Base-by-base conservation (phyloP, 495 filamentous ascomycete species). In the Daldinia bambusicola region DNA sequence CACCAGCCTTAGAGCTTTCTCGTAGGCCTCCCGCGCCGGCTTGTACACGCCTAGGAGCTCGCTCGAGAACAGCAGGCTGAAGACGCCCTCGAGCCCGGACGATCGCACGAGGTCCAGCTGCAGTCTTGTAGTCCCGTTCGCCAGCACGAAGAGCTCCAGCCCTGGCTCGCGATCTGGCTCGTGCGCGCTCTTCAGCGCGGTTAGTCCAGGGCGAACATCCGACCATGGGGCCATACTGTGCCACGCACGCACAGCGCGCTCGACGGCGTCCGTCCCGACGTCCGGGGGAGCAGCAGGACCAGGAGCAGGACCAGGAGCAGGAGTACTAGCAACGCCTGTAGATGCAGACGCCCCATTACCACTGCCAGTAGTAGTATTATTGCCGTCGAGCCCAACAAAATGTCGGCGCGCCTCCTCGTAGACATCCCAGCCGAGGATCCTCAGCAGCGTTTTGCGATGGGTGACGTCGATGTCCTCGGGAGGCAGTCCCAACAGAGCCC, bases 91-190 rank as follows among this genome's bases (percentile, higher is more conserved):
- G 32, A 87, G 60, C 5, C 80, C 82, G 0, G 85, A 84, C 0
- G 85, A 85, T 14, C 79, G 76, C 13, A 69, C 75, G 6, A 88
- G 73, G 70, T 87, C 83, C 14, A 88, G 81, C 73, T 88, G 86
- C 30, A 87, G 76, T 51, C 86, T 80, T 32, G 84, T 85, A 1
- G 83, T 85, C 0, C 85, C 86, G 63, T 88, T 88, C n/a, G 86
- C 84, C 51, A 84, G 80, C 22, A 88, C 84, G 30, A 85, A 80
- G 6, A 77, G 66, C 52, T 82, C 81, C 38, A 67, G 50, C 30
- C 74, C 76, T 30, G 51, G 31, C 16, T 70, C 61, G 26, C 3
- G 66, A 50, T 82, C 81, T 34, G 66, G 53, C 30, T 72, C 76
- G 20, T 51, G 31, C 16, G 68, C 61, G 1, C 66, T 66, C 43